phyloP scores from a whole-genome alignment of 352 stramenopile species.

The Pythium folliculosum region DNA sequence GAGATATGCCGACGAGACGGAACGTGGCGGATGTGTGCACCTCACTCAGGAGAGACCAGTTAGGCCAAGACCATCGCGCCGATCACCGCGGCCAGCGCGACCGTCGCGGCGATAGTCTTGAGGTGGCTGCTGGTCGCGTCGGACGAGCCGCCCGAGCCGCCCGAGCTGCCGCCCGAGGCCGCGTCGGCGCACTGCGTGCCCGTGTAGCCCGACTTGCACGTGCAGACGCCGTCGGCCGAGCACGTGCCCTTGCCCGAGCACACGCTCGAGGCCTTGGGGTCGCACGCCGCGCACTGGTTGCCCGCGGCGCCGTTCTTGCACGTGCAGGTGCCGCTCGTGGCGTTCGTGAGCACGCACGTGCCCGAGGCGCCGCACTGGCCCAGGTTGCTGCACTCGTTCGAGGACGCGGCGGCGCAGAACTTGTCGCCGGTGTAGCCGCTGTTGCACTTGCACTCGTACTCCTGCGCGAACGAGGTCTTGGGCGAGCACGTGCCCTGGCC shows the following conservation, averaged over 20 bases:
- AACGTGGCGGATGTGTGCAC: too few species aligned
- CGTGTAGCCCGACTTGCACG: conserved; percentile 60
- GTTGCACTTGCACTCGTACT: conserved; percentile 83
- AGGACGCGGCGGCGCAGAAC: conserved; percentile 51
- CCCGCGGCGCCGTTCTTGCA: conserved; percentile 56
- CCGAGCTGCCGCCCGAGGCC: background rate
- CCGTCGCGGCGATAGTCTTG: conserved; percentile 21
- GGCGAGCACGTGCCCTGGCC: conserved; percentile 72
- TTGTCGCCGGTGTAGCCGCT: conserved; percentile 58
- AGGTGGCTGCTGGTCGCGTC: conserved; percentile 1
- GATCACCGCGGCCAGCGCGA: conserved; percentile 14
- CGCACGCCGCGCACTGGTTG: conserved; percentile 67
- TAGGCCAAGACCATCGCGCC: conserved; percentile 41
- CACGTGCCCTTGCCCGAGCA: conserved; percentile 64
- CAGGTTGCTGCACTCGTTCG: conserved; percentile 76
- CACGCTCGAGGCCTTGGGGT: conserved; percentile 36
- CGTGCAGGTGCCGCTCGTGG: conserved; percentile 42
- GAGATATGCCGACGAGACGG: too few species aligned
- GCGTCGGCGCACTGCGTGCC: conserved; percentile 55
- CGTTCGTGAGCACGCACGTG: conserved; percentile 41
- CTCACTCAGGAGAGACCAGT: background rate
- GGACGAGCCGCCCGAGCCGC: background rate
- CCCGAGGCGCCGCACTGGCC: conserved; percentile 63
- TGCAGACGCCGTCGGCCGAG: conserved; percentile 42
- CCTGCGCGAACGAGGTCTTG: conserved; percentile 48